These are phyloP conservation scores for Boletus rufocinnamomeus DNA, from an alignment of 768 basidiomycete genomes.

Conservation along the genomic window DNA sequence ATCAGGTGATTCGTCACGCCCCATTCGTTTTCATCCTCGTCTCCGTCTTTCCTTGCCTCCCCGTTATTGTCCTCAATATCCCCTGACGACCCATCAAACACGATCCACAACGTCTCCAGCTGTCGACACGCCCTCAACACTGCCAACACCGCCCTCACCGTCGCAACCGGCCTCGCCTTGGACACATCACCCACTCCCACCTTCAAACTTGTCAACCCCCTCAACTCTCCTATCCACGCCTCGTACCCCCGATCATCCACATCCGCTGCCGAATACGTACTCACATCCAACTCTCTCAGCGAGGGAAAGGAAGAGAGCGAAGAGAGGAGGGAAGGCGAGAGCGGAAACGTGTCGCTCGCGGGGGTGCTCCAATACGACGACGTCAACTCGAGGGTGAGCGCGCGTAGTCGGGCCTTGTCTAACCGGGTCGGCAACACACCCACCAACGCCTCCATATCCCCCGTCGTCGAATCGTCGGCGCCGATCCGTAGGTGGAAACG, in stretches of 20 bases:
- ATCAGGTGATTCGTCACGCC: constrained; percentile 22
- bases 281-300: constrained; percentile 23
- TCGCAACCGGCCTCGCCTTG: constrained; percentile 22
- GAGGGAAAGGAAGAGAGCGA: constrained; percentile 19
- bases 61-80: not conserved
- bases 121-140: constrained; percentile 23
- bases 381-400: constrained; percentile 25
- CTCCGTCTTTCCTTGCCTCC: not conserved
- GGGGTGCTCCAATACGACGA: constrained; percentile 32
- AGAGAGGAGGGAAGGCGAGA: constrained; percentile 16
- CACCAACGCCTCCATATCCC: constrained; percentile 20
- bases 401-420: constrained; percentile 11
- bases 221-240: constrained; percentile 18
- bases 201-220: constrained; percentile 18
- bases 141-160: constrained; percentile 19
- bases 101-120: constrained; percentile 23
- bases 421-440: constrained; percentile 14
- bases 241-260: constrained; percentile 23
- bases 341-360: constrained; percentile 25
- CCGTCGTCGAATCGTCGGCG: constrained; percentile 26
- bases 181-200: constrained; percentile 23
- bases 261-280: constrained; percentile 20
- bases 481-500: constrained; percentile 26
- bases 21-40: constrained; percentile 13
- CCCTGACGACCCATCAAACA: constrained; percentile 22